phyloP scores from a whole-genome alignment of 129 eudicot genomes.

The Flaveria brownii region DNA sequence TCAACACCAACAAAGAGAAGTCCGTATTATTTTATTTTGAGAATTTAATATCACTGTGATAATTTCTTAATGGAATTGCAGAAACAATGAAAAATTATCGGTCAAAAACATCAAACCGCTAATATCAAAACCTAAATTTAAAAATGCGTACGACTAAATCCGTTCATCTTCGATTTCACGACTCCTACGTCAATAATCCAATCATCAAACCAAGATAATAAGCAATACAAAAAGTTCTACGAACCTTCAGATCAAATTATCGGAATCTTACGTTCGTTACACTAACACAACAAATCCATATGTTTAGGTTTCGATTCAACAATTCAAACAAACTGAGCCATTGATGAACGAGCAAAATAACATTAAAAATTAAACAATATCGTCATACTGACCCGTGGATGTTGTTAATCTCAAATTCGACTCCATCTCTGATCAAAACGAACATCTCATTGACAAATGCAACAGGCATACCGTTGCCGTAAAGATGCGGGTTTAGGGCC shows the following conservation, averaged over 20 bases:
- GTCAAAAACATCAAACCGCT: background rate
- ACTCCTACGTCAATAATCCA: no score
- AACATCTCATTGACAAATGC: constrained; percentile 76
- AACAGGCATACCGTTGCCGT: constrained; percentile 78
- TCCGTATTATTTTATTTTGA: background rate
- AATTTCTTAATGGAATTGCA: background rate
- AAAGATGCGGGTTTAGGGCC: constrained; percentile 71
- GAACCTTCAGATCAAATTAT: no score
- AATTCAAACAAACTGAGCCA: background rate
- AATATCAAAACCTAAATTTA: background rate
- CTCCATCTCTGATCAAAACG: constrained; percentile 77
- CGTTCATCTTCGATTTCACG: no score
- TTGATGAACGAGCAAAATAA: background rate
- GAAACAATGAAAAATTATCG: background rate
- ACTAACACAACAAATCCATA: background rate
- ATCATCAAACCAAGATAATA: constrained; percentile 12
- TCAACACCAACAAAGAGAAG: no score
- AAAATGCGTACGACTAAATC: background rate
- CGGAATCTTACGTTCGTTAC: background rate
- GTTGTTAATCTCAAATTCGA: constrained; percentile 78
- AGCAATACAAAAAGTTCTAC: no score
- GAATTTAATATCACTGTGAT: background rate
- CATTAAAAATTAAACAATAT: background rate
- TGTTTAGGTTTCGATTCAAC: background rate
- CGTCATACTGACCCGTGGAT: constrained; percentile 52